phyloP scores from a whole-genome alignment of 2,329 filamentous ascomycete genomes.

The Cryphonectria carpinicola region DNA sequence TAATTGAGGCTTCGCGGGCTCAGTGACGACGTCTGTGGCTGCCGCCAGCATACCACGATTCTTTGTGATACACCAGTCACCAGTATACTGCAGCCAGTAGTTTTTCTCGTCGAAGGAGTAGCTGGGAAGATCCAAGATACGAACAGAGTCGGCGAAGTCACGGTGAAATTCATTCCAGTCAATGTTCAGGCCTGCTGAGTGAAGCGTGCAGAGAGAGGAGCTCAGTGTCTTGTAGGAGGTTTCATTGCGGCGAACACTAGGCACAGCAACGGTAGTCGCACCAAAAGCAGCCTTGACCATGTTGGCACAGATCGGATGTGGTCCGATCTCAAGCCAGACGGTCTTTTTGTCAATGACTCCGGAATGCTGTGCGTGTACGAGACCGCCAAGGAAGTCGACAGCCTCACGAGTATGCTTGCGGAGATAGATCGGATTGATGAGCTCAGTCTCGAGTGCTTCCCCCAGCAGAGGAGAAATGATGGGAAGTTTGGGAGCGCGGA shows the following conservation, averaged over 20 bases:
- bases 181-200: conserved; percentile 64
- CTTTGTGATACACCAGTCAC: conserved; percentile 75
- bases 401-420: conserved; percentile 67
- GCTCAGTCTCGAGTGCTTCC: conserved; percentile 60
- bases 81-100: conserved; percentile 67
- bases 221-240: conserved; percentile 67
- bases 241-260: conserved; percentile 66
- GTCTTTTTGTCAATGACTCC: conserved; percentile 67
- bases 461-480: conserved; percentile 71
- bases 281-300: conserved; percentile 70
- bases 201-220: conserved; percentile 60
- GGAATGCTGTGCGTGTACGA: conserved; percentile 61
- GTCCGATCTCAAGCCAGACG: conserved; percentile 75
- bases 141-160: conserved; percentile 45
- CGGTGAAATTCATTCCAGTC: conserved; percentile 74
- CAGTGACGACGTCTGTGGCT: conserved; percentile 35
- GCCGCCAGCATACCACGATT: conserved; percentile 56
- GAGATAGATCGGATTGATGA: conserved; percentile 65
- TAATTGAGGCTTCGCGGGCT: conserved; percentile 57
- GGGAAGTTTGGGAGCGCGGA: conserved; percentile 54
- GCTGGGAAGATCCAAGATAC: conserved; percentile 65
- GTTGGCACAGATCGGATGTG: conserved; percentile 69
- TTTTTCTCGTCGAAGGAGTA: conserved; percentile 76
- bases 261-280: conserved; percentile 55
- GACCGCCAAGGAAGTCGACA: conserved; percentile 69